A percentile compares a stretch with the other conserved stretches of the same genome.
Evolutionary conservation across 345 rosid species (phyloP).

Genomic region (Aegle marmelos): DNA sequence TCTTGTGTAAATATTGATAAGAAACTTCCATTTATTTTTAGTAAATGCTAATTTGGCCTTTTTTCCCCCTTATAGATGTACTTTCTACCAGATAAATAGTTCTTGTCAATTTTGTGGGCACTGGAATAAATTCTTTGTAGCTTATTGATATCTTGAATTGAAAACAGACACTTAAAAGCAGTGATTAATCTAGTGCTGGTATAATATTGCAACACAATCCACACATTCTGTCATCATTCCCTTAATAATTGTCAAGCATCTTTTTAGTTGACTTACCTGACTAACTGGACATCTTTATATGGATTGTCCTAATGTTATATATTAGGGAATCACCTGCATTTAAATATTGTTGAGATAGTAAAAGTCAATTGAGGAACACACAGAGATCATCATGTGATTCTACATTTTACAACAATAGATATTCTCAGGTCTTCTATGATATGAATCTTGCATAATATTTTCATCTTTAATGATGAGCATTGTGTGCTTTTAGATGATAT

Average conservation of each 20-base stretch:
- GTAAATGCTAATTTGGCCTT: not conserved
- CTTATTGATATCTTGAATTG: not conserved
- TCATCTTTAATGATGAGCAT: not conserved
- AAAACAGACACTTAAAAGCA: not conserved
- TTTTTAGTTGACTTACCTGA: not conserved
- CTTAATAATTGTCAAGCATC: not conserved
- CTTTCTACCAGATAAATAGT: not conserved
- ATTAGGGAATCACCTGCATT: not conserved
- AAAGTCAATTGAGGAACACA: not conserved
- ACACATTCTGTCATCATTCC: not conserved
- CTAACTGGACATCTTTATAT: not conserved
- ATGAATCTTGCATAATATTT: not conserved
- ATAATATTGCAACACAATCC: not conserved
- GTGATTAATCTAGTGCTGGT: not conserved
- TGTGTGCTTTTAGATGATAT: not conserved
- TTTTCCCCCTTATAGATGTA: not conserved
- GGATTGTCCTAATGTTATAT: not conserved
- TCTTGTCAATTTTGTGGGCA: not conserved
- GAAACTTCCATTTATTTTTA: not conserved
- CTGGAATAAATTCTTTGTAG: not conserved
- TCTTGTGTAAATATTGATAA: constrained; percentile 2
- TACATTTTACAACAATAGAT: not conserved
- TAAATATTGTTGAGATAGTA: not conserved
- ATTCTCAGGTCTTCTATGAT: not conserved
- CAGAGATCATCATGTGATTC: not conserved